Evolutionary conservation across 352 stramenopile genomes (phyloP).

Genomic region (Thalassiosira pacifica): DNA sequence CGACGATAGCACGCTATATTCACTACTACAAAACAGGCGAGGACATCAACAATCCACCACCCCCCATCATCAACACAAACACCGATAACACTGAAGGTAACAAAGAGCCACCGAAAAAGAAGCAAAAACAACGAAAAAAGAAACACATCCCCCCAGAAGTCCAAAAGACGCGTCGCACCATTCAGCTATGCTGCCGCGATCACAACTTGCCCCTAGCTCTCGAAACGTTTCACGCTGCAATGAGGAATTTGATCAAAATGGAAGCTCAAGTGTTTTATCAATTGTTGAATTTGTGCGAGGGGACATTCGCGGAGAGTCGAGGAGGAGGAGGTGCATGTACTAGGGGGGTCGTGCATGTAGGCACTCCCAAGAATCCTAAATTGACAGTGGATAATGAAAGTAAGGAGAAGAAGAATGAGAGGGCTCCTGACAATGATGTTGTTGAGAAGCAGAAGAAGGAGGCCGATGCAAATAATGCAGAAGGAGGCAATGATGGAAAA

Average conservation of each 20-base stretch:
- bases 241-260: slow-evolving; percentile 52
- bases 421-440: slow-evolving; percentile 11
- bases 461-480: too few relatives aligned
- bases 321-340: too few relatives aligned
- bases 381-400: too few relatives aligned
- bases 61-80: slow-evolving; percentile 1
- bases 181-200: slow-evolving; percentile 80
- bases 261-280: slow-evolving; percentile 85
- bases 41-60: not conserved
- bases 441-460: slow-evolving; percentile 12
- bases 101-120: slow-evolving; percentile 35
- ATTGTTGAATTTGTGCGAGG: slow-evolving; percentile 85
- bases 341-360: slow-evolving; percentile 75
- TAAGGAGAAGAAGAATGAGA: slow-evolving; percentile 22
- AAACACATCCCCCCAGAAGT: slow-evolving; percentile 49
- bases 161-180: slow-evolving; percentile 62
- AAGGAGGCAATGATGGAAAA: slow-evolving; percentile 2
- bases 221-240: slow-evolving; percentile 56
- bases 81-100: too few relatives aligned
- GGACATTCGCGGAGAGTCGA: slow-evolving; percentile 64
- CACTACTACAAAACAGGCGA: slow-evolving; percentile 37
- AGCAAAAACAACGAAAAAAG: slow-evolving; percentile 54
- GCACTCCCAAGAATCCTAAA: slow-evolving; percentile 69
- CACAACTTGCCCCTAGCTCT: slow-evolving; percentile 75
- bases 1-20: slow-evolving; percentile 31